Evolutionary conservation across 2,329 filamentous ascomycete species (phyloP).

Genomic region (Xylariales sp.): DNA sequence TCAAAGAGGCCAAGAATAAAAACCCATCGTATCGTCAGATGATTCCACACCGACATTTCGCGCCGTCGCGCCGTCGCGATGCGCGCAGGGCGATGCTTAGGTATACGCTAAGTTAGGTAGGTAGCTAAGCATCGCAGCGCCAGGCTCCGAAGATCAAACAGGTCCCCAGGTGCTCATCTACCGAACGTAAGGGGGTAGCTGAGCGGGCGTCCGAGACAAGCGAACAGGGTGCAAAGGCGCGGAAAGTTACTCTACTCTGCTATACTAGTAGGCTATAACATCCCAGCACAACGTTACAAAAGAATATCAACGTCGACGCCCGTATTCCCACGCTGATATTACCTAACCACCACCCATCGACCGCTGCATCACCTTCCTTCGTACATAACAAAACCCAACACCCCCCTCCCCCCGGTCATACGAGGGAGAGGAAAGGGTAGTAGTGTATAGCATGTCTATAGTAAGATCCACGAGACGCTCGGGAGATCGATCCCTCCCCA

Average conservation of each 20-base stretch:
- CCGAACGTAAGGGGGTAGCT: neutral
- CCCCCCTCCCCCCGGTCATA: neutral
- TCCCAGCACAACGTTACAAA: no score
- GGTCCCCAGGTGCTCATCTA: neutral
- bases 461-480: neutral
- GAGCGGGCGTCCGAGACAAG: no score
- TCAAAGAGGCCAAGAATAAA: constrained; percentile 23
- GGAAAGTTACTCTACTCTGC: no score
- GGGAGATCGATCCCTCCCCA: neutral
- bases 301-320: no score
- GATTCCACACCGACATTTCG: constrained; percentile 29
- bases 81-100: constrained; percentile 1
- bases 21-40: constrained; percentile 10
- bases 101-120: neutral
- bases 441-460: neutral
- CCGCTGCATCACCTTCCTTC: neutral
- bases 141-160: neutral
- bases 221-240: no score
- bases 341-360: no score
- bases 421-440: neutral
- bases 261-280: no score
- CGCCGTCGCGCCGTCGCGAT: constrained; percentile 4
- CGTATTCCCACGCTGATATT: no score
- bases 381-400: no score
- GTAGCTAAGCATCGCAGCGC: neutral